These are phyloP conservation scores for Cicer judaicum DNA, from an alignment of 306 rosid species.

Conservation along the genomic window DNA sequence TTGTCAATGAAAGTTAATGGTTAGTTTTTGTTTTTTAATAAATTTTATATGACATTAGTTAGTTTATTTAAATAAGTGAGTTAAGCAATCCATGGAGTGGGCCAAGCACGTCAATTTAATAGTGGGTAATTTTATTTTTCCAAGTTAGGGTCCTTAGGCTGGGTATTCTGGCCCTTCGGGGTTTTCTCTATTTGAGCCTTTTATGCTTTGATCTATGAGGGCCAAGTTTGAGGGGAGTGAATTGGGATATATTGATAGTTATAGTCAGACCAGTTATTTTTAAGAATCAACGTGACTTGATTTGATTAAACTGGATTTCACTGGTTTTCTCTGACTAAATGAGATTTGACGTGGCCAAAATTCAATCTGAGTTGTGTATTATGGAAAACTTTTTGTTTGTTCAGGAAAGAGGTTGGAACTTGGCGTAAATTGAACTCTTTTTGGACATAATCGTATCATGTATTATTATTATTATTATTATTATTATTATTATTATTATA, in stretches of 20 bases:
- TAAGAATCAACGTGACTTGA: neutral
- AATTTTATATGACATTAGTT: neutral
- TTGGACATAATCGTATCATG: neutral
- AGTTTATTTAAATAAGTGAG: neutral
- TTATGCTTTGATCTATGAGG: neutral
- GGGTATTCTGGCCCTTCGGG: neutral
- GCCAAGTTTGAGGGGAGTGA: constrained; percentile 7
- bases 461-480: no score
- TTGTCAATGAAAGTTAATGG: neutral
- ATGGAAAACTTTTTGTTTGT: neutral
- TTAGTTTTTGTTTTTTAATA: neutral
- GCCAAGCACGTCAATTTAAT: neutral
- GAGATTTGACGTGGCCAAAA: neutral
- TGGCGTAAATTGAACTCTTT: neutral
- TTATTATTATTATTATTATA: no score
- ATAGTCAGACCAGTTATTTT: neutral
- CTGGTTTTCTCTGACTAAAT: no score
- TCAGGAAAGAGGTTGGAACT: neutral
- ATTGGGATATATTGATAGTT: neutral
- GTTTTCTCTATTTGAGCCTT: neutral
- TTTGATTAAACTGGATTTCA: no score
- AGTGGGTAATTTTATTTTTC: neutral
- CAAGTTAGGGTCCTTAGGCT: neutral
- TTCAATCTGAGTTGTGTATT: no score
- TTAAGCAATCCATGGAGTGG: neutral